A percentile compares a stretch with the other conserved stretches of the same genome.
These are phyloP conservation scores for Harrya chromipes DNA, from an alignment of 768 basidiomycete species.

Conservation along the genomic window DNA sequence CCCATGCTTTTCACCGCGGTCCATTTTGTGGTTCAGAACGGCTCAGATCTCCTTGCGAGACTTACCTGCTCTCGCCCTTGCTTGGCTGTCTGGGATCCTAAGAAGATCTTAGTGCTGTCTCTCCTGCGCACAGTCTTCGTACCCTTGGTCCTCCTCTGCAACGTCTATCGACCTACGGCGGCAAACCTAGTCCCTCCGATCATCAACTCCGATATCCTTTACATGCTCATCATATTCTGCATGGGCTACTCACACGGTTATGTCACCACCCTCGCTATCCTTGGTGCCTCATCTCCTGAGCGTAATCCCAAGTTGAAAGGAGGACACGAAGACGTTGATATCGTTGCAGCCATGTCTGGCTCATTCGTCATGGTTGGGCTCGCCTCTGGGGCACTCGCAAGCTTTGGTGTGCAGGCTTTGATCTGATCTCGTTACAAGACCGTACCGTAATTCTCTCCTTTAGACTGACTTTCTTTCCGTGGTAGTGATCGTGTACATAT, in stretches of 20 bases:
- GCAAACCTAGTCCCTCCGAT: constrained; percentile 29
- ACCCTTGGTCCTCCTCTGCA: constrained; percentile 81
- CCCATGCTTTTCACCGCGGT: constrained; percentile 75
- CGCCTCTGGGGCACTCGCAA: constrained; percentile 67
- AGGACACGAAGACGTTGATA: constrained; percentile 72
- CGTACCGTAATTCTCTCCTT: too few relatives aligned
- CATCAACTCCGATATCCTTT: constrained; percentile 72
- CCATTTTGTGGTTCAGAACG: constrained; percentile 72
- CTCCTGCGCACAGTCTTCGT: constrained; percentile 73
- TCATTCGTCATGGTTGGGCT: constrained; percentile 79
- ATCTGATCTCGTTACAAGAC: not conserved
- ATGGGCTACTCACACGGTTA: constrained; percentile 81
- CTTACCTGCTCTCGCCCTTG: constrained; percentile 59
- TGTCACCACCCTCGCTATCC: constrained; percentile 73
- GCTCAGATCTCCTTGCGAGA: constrained; percentile 67
- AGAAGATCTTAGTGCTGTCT: constrained; percentile 58
- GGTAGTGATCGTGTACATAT: too few relatives aligned
- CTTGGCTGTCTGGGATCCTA: constrained; percentile 63
- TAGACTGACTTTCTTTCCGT: too few relatives aligned
- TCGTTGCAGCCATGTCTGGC: constrained; percentile 73
- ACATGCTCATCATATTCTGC: constrained; percentile 62
- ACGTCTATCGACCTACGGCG: constrained; percentile 52
- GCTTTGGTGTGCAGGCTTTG: constrained; percentile 69
- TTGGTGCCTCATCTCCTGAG: constrained; percentile 72
- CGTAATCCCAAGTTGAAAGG: constrained; percentile 71